phyloP scores from a whole-genome alignment of 805 yeast genomes.

The Lipomyces spencermartinsiae region DNA sequence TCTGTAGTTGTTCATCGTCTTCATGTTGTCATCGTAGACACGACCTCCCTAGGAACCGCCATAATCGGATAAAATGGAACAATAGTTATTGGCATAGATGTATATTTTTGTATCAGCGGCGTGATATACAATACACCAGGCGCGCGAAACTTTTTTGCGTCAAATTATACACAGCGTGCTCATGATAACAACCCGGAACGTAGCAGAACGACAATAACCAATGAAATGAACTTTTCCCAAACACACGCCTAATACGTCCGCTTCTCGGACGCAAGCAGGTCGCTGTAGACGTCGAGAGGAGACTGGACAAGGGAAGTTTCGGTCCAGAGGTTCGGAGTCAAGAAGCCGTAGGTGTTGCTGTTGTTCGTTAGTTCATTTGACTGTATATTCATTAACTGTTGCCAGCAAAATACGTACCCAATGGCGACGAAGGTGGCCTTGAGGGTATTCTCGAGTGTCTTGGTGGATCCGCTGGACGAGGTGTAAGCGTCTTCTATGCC shows the following conservation, averaged over 20 bases:
- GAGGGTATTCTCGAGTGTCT: conserved; percentile 99
- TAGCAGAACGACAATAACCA: neutral
- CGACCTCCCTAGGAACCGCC: neutral
- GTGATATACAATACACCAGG: neutral
- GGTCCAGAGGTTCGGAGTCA: conserved; percentile 99
- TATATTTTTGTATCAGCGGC: conserved; percentile 3
- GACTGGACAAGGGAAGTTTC: conserved; percentile 82
- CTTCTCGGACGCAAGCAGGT: conserved; percentile 40
- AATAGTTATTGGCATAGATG: neutral
- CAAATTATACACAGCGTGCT: neutral
- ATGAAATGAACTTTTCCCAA: neutral
- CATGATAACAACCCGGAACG: neutral
- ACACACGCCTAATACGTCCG: conserved; percentile 31
- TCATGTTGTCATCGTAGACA: neutral
- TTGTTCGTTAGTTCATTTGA: neutral
- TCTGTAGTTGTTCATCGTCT: too few relatives aligned
- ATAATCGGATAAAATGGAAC: neutral
- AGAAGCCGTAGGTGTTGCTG: conserved; percentile 99
- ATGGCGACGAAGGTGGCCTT: conserved; percentile 99
- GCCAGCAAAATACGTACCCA: conserved; percentile 34
- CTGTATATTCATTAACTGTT: neutral
- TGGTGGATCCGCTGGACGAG: conserved; percentile 97
- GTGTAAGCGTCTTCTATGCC: conserved; percentile 99
- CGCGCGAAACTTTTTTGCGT: neutral
- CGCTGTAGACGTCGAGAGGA: conserved; percentile 87